Evolutionary conservation across 2,329 filamentous ascomycete species (phyloP).

Genomic region (Cladobotryum protrusum): DNA sequence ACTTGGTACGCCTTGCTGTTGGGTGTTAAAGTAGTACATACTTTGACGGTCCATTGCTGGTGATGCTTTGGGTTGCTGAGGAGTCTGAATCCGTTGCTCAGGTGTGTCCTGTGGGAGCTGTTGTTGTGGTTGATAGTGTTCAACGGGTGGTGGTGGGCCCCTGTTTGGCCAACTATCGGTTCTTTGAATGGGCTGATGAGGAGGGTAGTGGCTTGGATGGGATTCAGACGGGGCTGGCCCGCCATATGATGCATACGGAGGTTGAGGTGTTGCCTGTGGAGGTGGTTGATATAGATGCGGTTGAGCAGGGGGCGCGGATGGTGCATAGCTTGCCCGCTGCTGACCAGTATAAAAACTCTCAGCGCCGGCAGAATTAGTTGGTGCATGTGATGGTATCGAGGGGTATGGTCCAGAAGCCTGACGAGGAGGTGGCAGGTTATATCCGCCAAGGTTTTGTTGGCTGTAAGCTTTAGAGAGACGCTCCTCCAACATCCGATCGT

Average conservation of each 20-base stretch:
- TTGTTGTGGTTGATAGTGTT: constrained; percentile 20
- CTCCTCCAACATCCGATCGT: constrained; percentile 96
- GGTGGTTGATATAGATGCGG: constrained; percentile 22
- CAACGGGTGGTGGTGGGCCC: constrained; percentile 30
- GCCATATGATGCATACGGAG: constrained; percentile 38
- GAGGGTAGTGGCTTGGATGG: constrained; percentile 37
- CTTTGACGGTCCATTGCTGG: constrained; percentile 44
- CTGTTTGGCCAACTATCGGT: constrained; percentile 46
- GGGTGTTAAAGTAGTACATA: constrained; percentile 51
- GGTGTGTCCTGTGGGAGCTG: constrained; percentile 18
- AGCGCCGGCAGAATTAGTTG: constrained; percentile 45
- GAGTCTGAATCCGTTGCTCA: constrained; percentile 22
- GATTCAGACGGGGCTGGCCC: constrained; percentile 31
- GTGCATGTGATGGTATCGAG: constrained; percentile 52
- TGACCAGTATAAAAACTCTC: constrained; percentile 81
- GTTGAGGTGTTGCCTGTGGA: constrained; percentile 30
- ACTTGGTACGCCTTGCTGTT: constrained; percentile 18
- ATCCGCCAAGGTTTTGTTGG: constrained; percentile 66
- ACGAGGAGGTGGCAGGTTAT: constrained; percentile 48
- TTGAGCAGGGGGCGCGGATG: constrained; percentile 31
- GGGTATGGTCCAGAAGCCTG: constrained; percentile 63
- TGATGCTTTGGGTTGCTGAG: constrained; percentile 23
- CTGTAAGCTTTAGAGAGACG: constrained; percentile 87
- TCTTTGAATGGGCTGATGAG: constrained; percentile 41
- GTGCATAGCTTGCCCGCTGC: constrained; percentile 50